Conservation (phyloP, 2,329 filamentous ascomycete genomes). For the Dactylellina leptospora region DNA sequence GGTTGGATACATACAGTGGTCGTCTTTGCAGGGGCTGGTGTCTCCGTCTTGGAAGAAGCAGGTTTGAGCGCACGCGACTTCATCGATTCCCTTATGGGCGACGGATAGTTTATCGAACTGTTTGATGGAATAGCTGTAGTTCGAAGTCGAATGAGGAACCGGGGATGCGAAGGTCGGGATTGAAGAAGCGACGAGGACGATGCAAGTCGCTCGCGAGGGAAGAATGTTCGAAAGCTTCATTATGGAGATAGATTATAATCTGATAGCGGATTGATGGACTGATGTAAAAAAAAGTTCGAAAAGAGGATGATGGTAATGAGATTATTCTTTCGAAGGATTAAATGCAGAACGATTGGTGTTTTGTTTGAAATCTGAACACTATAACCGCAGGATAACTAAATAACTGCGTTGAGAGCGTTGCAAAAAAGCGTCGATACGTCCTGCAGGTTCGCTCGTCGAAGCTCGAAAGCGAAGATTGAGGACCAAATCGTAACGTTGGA, state of each 20-base stretch:
- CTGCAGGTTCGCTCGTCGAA: background rate
- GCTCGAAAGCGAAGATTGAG: background rate
- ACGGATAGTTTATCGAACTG: conserved; percentile 24
- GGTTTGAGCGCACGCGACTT: conserved; percentile 15
- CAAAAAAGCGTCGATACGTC: background rate
- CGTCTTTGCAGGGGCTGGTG: conserved; percentile 24
- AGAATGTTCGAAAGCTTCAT: conserved; percentile 1
- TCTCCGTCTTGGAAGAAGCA: conserved; percentile 21
- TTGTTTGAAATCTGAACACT: background rate
- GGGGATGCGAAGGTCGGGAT: background rate
- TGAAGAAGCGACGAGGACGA: conserved; percentile 16
- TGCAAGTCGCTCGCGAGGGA: background rate
- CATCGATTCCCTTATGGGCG: conserved; percentile 29
- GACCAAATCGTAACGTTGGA: background rate
- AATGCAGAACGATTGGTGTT: background rate
- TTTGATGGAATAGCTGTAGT: background rate
- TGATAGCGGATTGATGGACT: background rate
- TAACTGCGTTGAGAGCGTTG: background rate
- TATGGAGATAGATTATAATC: too few species aligned
- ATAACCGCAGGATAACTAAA: background rate
- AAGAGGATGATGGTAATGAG: too few species aligned
- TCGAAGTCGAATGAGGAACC: background rate
- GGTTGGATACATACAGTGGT: conserved; percentile 13
- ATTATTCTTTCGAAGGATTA: too few species aligned
- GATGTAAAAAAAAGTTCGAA: too few species aligned